Percentiles rank a stretch among this genome's conserved stretches.
These are phyloP conservation scores for Fusarium sp. DNA, from an alignment of 2,329 filamentous ascomycete species.

Conservation along the genomic window DNA sequence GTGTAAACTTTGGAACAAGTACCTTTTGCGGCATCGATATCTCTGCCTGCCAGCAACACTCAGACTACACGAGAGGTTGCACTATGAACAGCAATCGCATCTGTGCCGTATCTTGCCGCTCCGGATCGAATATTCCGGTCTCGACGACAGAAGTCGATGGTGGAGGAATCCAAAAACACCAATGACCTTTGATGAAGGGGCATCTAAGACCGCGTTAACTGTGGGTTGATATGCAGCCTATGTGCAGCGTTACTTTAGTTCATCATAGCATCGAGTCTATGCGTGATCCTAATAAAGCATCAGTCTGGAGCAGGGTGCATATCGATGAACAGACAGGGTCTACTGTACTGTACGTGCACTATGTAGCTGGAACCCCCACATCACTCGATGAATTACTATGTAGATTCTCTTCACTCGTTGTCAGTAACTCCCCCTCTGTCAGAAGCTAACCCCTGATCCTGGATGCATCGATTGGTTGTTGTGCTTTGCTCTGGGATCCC, in stretches of 20 bases:
- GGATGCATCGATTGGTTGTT: constrained; percentile 21
- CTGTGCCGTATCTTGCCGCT: background rate
- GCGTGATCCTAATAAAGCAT: background rate
- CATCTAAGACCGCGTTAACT: background rate
- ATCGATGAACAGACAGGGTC: background rate
- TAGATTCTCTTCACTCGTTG: constrained; percentile 18
- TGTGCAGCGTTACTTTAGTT: background rate
- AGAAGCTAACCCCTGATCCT: constrained; percentile 22
- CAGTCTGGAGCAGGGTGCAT: constrained; percentile 5
- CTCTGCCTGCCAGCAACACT: background rate
- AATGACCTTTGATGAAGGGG: background rate
- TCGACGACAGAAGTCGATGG: background rate
- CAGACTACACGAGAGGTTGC: background rate
- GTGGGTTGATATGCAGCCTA: background rate
- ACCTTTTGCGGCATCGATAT: background rate
- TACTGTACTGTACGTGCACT: background rate
- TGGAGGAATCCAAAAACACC: background rate
- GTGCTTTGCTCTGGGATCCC: constrained; percentile 23
- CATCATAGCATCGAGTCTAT: background rate
- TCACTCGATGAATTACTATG: constrained; percentile 11
- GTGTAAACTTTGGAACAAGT: background rate
- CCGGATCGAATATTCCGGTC: background rate
- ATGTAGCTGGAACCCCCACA: constrained; percentile 20
- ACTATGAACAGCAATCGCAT: background rate
- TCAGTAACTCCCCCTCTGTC: constrained; percentile 16